Conservation (phyloP, 768 basidiomycete species). For the Mrakia frigida region DNA sequence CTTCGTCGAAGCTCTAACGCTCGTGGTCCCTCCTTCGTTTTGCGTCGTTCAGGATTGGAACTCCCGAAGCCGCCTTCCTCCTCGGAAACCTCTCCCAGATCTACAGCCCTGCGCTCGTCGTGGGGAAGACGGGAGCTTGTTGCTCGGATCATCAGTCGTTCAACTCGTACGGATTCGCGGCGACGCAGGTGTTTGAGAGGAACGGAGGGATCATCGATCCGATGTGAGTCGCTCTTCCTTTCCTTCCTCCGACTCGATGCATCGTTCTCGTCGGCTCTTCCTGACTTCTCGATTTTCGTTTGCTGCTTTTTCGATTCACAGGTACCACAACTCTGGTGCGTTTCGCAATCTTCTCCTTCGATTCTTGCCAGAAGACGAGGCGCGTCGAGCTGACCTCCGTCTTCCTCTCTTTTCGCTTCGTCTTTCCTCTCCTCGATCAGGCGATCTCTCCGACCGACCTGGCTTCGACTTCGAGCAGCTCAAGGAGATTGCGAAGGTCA, state of each 20-base stretch:
- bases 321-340: too few species aligned
- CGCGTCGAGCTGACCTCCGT: background rate
- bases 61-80: conserved; percentile 67
- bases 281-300: background rate
- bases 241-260: background rate
- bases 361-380: too few species aligned
- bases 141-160: conserved; percentile 84
- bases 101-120: conserved; percentile 71
- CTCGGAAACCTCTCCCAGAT: conserved; percentile 68
- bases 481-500: conserved; percentile 77
- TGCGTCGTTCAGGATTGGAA: conserved; percentile 58
- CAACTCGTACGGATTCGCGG: conserved; percentile 73
- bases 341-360: too few species aligned
- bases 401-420: background rate
- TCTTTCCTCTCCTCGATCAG: conserved; percentile 52
- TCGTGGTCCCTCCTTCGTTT: background rate
- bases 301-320: background rate
- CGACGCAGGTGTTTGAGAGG: conserved; percentile 83
- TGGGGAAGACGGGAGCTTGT: conserved; percentile 59
- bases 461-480: conserved; percentile 82
- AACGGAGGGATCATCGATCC: conserved; percentile 80
- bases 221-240: conserved; percentile 51
- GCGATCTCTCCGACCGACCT: conserved; percentile 70
- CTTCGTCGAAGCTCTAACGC: background rate
- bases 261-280: too few species aligned